These are phyloP conservation scores for Paramecium biaurelia DNA, from an alignment of 73 alveolate genomes.

Conservation along the genomic window DNA sequence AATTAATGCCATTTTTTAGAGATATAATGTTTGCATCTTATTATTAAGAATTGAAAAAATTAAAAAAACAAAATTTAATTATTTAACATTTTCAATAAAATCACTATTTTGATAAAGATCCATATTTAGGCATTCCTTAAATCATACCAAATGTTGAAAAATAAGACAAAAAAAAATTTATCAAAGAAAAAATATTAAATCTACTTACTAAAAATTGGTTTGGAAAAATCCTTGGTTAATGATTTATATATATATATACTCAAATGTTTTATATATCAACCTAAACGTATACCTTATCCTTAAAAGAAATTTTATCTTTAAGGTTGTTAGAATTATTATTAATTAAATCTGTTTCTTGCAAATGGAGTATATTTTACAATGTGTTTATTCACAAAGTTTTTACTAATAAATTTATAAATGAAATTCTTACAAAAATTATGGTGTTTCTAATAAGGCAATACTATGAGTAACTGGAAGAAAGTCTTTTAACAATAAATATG, in stretches of 20 bases:
- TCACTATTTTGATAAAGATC: background rate
- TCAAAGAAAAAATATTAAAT: background rate
- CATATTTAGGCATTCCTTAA: background rate
- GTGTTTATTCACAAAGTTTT: constrained; percentile 9
- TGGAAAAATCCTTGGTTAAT: background rate
- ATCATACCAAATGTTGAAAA: background rate
- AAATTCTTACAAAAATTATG: constrained; percentile 42
- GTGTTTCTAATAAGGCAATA: constrained; percentile 11
- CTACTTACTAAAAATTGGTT: background rate
- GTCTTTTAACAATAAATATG: constrained; percentile 30
- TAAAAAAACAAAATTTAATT: background rate
- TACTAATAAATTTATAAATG: background rate
- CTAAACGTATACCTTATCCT: constrained; percentile 59
- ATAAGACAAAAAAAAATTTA: background rate
- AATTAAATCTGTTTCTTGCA: constrained; percentile 38
- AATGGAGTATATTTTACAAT: constrained; percentile 13
- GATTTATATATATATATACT: background rate
- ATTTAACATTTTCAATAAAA: background rate
- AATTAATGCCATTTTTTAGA: constrained; percentile 24
- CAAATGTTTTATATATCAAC: background rate
- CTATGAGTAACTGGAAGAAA: constrained; percentile 49
- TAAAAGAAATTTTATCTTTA: background rate
- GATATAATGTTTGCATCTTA: background rate
- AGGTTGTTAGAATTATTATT: background rate
- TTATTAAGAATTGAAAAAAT: background rate